Conservation (phyloP, 805 yeast genomes). For the Kazachstania kunashirensis region DNA sequence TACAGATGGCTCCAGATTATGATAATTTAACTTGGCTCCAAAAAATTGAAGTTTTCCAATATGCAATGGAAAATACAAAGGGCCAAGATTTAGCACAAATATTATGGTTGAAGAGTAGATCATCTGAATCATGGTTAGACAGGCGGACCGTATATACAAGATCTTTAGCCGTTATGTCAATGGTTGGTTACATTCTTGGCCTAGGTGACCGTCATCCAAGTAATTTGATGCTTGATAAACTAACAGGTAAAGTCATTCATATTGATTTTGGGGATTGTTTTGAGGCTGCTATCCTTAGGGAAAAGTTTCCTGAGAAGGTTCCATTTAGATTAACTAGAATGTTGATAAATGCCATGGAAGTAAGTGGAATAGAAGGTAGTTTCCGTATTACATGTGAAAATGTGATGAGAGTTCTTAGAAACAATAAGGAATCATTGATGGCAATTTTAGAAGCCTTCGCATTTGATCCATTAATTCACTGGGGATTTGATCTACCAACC, state of each 20-base stretch:
- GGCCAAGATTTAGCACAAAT: conserved; percentile 95
- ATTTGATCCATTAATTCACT: conserved; percentile 91
- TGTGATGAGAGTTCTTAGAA: conserved; percentile 87
- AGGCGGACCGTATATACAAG: conserved; percentile 91
- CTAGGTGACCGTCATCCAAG: conserved; percentile 97
- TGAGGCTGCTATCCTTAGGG: conserved; percentile 92
- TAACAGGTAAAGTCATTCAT: conserved; percentile 90
- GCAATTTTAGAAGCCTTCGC: conserved; percentile 97
- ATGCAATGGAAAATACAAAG: conserved; percentile 87
- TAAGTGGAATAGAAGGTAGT: conserved; percentile 94
- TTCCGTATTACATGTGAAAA: conserved; percentile 93
- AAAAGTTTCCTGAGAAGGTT: conserved; percentile 94
- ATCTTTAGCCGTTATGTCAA: conserved; percentile 94
- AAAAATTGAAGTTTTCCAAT: conserved; percentile 91
- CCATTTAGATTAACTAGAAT: conserved; percentile 92
- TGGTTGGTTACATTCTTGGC: conserved; percentile 94
- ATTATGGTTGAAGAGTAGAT: conserved; percentile 87
- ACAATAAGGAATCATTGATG: conserved; percentile 90
- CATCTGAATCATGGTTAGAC: conserved; percentile 95
- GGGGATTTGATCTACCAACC: conserved; percentile 95
- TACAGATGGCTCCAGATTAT: conserved; percentile 93
- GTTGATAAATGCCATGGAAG: conserved; percentile 98
- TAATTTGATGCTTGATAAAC: conserved; percentile 85
- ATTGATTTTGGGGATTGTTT: conserved; percentile 98
- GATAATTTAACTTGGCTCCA: conserved; percentile 80